Base-by-base conservation (phyloP, 2,329 filamentous ascomycete species). In the Hypoxylon sp. region DNA sequence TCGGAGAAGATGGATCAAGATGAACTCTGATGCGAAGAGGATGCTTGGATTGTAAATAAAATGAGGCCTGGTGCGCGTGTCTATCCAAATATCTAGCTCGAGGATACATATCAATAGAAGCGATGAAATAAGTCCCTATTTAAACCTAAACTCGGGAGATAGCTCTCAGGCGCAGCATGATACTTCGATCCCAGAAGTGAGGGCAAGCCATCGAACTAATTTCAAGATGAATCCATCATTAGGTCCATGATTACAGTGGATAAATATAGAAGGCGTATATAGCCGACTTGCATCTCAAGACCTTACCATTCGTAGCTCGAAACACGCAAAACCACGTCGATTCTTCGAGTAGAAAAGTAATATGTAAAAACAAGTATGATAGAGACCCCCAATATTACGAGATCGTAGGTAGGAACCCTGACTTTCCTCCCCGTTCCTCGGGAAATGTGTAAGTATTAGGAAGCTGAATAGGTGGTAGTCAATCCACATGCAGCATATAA, bases 401-500 rank as follows among this genome's bases (percentile, higher is more conserved):
- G 8, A 44, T 11, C 17, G 11, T 22, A 10, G 7, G 10, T 20
- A n/a, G 20, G 5, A 10, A 3, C 11, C 17, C 7, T 3, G 40
- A 1, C 8, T 11, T 11, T 2, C 40, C 40, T 22, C 20, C 40
- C 3, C 17, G 1, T 22, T 3, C 11, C 40, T 44, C 40, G 40
- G 40, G 17, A n/a, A 22, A 44, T 44, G 20, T 44, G 40, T 44
- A 44, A 44, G 10, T 11, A 44, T 44, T 44, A 44, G 40, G 40
- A 42, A 42, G 17, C 14, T 42, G 40, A 44, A 17, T 10, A 20
- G 2, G 20, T 20, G 2, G 20, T 20, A 22, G 40, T 37, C 35
- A 37, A 37, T 37, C 35, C 13, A 6, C n/a, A 13, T 37, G 35
- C 35, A n/a, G 3, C 40, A 11, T 22, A 17, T 44, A 44, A 22